These are phyloP conservation scores for Soucietia sequanensis DNA, from an alignment of 805 yeast genomes.

Conservation along the genomic window DNA sequence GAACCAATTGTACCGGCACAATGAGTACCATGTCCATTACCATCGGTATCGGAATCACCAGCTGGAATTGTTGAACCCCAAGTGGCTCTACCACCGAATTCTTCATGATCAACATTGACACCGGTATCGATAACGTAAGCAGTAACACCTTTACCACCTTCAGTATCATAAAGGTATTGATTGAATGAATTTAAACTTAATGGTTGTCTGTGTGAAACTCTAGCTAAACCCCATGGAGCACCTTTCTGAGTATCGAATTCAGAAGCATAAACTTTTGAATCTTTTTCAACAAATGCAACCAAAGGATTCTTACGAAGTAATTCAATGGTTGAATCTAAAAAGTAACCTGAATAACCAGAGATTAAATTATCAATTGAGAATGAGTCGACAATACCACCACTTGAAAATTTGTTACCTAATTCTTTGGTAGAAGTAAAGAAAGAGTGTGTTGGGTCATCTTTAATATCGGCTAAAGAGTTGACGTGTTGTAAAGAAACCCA, in stretches of 20 bases:
- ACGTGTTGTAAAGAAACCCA: conserved; percentile 59
- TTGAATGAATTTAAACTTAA: conserved; percentile 67
- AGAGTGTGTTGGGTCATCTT: conserved; percentile 26
- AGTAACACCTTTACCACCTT: conserved; percentile 75
- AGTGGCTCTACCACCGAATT: conserved; percentile 69
- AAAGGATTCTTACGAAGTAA: conserved; percentile 64
- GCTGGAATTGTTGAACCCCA: conserved; percentile 85
- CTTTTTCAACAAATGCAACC: conserved; percentile 71
- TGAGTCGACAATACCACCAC: conserved; percentile 58
- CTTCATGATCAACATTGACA: conserved; percentile 57
- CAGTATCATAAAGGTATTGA: conserved; percentile 68
- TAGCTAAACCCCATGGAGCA: conserved; percentile 93
- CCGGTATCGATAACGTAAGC: conserved; percentile 89
- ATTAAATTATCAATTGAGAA: conserved; percentile 59
- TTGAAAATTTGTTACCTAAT: conserved; percentile 12
- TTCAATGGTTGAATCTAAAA: conserved; percentile 72
- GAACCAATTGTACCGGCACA: conserved; percentile 90
- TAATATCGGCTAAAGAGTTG: conserved; percentile 36
- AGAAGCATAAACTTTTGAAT: conserved; percentile 64
- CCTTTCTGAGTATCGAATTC: conserved; percentile 71
- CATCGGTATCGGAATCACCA: conserved; percentile 66
- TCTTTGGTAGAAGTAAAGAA: conserved; percentile 36
- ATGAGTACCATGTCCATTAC: conserved; percentile 90
- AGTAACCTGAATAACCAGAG: conserved; percentile 83
- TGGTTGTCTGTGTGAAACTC: conserved; percentile 80